phyloP scores from a whole-genome alignment of 2,329 filamentous ascomycete genomes.

The Calonectria multiphialidica region DNA sequence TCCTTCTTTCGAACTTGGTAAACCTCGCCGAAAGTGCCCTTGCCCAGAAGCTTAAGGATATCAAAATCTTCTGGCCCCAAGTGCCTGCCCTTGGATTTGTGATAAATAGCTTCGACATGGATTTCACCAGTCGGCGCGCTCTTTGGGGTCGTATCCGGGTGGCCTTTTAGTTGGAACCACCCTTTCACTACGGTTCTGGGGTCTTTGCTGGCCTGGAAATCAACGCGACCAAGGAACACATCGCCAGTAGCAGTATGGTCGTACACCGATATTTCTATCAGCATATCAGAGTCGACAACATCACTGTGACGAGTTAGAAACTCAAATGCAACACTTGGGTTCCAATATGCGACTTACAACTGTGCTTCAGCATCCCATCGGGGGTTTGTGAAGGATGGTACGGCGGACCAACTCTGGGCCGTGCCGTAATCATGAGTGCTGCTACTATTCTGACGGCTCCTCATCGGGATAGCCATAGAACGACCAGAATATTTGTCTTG shows the following conservation, averaged over 20 bases:
- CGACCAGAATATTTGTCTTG: not conserved
- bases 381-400: not conserved
- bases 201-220: not conserved
- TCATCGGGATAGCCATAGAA: not conserved
- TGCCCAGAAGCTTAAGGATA: conserved; percentile 94
- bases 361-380: not conserved
- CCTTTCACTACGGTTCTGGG: not conserved
- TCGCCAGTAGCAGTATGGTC: not conserved
- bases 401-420: not conserved
- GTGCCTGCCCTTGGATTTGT: not conserved
- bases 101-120: not conserved
- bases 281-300: not conserved
- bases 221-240: not conserved
- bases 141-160: not conserved
- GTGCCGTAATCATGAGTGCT: not conserved
- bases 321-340: not conserved
- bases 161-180: not conserved
- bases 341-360: not conserved
- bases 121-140: not conserved
- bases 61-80: not conserved
- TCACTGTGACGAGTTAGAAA: not conserved
- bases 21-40: conserved; percentile 97
- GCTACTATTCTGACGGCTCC: not conserved
- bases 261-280: not conserved
- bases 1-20: conserved; percentile 99